Conservation (phyloP, 176 grass and related monocot species). For the Triticum turgidum region DNA sequence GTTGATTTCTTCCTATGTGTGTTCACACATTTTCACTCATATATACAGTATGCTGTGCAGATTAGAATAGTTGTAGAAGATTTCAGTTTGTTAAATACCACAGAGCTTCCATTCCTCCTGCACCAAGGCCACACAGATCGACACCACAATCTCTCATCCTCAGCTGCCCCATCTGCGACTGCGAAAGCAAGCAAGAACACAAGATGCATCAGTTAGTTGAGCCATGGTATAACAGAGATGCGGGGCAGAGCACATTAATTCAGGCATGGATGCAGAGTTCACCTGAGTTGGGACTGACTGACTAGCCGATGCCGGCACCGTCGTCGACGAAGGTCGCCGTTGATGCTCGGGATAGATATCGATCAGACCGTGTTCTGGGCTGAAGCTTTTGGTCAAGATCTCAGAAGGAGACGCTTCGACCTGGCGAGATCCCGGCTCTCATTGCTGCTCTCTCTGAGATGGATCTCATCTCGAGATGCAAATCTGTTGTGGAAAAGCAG, state of each 20-base stretch:
- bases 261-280: neutral
- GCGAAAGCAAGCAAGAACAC: neutral
- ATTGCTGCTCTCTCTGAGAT: no score
- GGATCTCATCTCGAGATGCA: no score
- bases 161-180: conserved; percentile 5
- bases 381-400: no score
- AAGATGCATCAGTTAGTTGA: neutral
- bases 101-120: no score
- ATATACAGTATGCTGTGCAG: no score
- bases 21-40: neutral
- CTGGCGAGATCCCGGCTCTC: no score
- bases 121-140: neutral
- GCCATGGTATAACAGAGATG: neutral
- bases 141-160: conserved; percentile 10
- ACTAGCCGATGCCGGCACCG: neutral
- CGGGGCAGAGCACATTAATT: neutral
- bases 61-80: no score
- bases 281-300: conserved; percentile 3
- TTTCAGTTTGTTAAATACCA: no score
- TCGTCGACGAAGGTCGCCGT: conserved; percentile 39
- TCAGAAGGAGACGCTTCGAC: no score
- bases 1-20: neutral
- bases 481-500: no score
- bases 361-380: no score
- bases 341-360: neutral